phyloP scores from a whole-genome alignment of 768 basidiomycete species.

The Psilocybe azurescens region DNA sequence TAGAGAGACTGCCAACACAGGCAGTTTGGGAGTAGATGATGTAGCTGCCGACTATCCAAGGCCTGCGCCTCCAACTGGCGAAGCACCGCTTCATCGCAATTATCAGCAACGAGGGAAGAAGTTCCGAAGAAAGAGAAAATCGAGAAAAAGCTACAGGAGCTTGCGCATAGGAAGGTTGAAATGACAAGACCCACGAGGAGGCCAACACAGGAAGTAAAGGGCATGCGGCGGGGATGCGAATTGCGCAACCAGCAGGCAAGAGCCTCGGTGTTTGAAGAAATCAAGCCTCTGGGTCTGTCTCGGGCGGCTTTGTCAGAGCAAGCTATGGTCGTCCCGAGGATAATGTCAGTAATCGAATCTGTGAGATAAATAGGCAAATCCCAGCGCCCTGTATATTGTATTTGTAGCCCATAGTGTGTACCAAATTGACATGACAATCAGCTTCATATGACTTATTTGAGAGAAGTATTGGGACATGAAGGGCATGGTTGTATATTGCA shows the following conservation, averaged over 20 bases:
- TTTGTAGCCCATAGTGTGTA: background rate
- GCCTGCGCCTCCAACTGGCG: conserved; percentile 43
- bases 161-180: conserved; percentile 50
- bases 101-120: conserved; percentile 51
- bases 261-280: conserved; percentile 22
- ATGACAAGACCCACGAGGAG: conserved; percentile 55
- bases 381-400: conserved; percentile 3
- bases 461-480: conserved; percentile 14
- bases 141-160: conserved; percentile 52
- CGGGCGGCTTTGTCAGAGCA: background rate
- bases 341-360: background rate
- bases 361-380: conserved; percentile 3
- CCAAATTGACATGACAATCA: background rate
- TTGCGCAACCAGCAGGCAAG: conserved; percentile 60
- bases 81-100: conserved; percentile 22
- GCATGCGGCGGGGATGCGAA: conserved; percentile 53
- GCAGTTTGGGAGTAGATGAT: conserved; percentile 32
- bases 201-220: conserved; percentile 33
- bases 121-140: conserved; percentile 56
- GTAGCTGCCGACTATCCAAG: conserved; percentile 50
- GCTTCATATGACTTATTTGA: background rate
- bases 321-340: background rate
- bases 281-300: background rate
- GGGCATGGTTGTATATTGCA: conserved; percentile 30
- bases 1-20: conserved; percentile 24